phyloP scores from a whole-genome alignment of 1,284 basidiomycete genomes.

The Neolentinus lepideus region DNA sequence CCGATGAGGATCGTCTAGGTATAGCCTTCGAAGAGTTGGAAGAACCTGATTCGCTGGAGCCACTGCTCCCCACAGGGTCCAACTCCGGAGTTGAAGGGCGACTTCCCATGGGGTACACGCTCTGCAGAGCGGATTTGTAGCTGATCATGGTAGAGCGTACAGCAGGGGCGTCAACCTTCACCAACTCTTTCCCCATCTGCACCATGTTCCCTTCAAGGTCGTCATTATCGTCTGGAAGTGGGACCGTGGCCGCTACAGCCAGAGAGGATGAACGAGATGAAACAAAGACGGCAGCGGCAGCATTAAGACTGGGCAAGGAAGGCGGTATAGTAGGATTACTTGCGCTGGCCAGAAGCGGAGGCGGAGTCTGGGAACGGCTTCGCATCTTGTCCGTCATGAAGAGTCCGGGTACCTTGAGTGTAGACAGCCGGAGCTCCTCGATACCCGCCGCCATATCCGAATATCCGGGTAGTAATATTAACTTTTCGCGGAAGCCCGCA shows the following conservation, averaged over 20 bases:
- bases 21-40: background rate
- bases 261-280: background rate
- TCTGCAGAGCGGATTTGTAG: slow-evolving; percentile 6
- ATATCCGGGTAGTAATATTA: slow-evolving; percentile 61
- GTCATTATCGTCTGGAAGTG: background rate
- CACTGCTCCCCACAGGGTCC: background rate
- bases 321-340: background rate
- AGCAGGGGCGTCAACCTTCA: background rate
- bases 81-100: slow-evolving; percentile 3
- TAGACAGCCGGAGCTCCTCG: slow-evolving; percentile 44
- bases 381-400: slow-evolving; percentile 51
- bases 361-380: slow-evolving; percentile 4
- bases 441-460: slow-evolving; percentile 53
- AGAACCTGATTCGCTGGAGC: background rate
- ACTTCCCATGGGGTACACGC: background rate
- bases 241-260: background rate
- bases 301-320: background rate
- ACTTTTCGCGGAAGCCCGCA: slow-evolving; percentile 54
- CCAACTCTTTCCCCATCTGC: background rate
- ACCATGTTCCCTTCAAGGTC: background rate
- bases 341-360: background rate
- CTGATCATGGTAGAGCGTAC: background rate
- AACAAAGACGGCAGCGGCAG: background rate
- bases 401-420: slow-evolving; percentile 49
- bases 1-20: background rate